phyloP scores from a whole-genome alignment of 140 eudicot species.

The Ambrosia hybrid region DNA sequence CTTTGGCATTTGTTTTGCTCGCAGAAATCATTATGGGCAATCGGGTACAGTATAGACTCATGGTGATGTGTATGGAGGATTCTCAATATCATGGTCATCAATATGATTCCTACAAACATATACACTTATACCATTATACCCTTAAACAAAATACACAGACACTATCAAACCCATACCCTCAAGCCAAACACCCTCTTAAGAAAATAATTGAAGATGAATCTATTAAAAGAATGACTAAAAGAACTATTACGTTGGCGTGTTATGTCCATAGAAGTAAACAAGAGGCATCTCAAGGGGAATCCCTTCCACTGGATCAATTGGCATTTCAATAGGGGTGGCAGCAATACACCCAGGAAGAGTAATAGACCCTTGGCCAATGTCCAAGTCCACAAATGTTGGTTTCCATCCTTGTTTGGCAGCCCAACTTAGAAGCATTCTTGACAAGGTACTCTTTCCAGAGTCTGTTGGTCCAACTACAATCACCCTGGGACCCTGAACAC shows the following conservation, averaged over 20 bases:
- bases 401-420: slow-evolving; percentile 99
- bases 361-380: slow-evolving; percentile 93
- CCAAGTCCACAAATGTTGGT: slow-evolving; percentile 94
- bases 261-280: slow-evolving; percentile 82
- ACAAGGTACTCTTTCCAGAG: slow-evolving; percentile 92
- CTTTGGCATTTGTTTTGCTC: too few relatives aligned
- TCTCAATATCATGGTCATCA: too few relatives aligned
- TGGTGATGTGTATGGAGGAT: too few relatives aligned
- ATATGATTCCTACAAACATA: too few relatives aligned
- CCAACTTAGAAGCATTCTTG: slow-evolving; percentile 99
- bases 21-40: too few relatives aligned
- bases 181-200: background rate
- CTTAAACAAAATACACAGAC: too few relatives aligned
- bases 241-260: slow-evolving; percentile 64
- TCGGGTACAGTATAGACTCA: too few relatives aligned
- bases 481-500: slow-evolving; percentile 83
- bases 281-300: slow-evolving; percentile 97
- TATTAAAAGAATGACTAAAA: background rate
- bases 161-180: background rate
- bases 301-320: slow-evolving; percentile 97
- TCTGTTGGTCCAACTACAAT: slow-evolving; percentile 98
- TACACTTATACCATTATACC: too few relatives aligned
- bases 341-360: slow-evolving; percentile 91
- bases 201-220: slow-evolving; percentile 1
- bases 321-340: slow-evolving; percentile 92